phyloP scores from a whole-genome alignment of 768 basidiomycete genomes.

The Baorangia bicolor region DNA sequence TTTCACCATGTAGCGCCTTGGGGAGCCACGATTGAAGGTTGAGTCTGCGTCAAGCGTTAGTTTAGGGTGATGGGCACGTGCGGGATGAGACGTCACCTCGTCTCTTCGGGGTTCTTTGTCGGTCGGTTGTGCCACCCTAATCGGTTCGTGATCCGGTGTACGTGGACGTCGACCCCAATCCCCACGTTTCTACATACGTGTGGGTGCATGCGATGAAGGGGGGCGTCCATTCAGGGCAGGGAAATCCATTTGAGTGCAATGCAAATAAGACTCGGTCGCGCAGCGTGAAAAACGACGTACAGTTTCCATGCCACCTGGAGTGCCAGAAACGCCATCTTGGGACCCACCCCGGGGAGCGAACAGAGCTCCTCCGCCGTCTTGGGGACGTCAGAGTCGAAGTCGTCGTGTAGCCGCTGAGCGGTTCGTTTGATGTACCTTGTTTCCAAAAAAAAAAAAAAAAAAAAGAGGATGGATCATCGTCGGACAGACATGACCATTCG shows the following conservation, averaged over 20 bases:
- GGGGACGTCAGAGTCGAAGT: slow-evolving; percentile 83
- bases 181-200: slow-evolving; percentile 69
- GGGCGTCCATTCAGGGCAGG: not conserved
- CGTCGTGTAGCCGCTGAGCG: slow-evolving; percentile 63
- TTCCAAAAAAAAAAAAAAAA: not conserved
- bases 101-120: slow-evolving; percentile 86
- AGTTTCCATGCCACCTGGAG: slow-evolving; percentile 84
- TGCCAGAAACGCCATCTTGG: slow-evolving; percentile 92
- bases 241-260: too few species aligned
- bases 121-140: slow-evolving; percentile 88
- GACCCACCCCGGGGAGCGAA: slow-evolving; percentile 87
- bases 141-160: slow-evolving; percentile 92
- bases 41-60: slow-evolving; percentile 39
- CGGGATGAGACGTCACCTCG: slow-evolving; percentile 47
- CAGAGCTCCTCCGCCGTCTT: slow-evolving; percentile 87
- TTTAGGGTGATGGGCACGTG: not conserved
- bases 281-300: slow-evolving; percentile 39
- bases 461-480: too few species aligned
- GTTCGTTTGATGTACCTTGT: slow-evolving; percentile 72
- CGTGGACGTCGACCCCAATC: slow-evolving; percentile 95
- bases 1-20: slow-evolving; percentile 64
- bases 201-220: not conserved
- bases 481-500: not conserved
- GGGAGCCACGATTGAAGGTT: slow-evolving; percentile 87
- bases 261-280: not conserved